Evolutionary conservation across 345 rosid genomes (phyloP).

Genomic region (Eucalyptus pumila): DNA sequence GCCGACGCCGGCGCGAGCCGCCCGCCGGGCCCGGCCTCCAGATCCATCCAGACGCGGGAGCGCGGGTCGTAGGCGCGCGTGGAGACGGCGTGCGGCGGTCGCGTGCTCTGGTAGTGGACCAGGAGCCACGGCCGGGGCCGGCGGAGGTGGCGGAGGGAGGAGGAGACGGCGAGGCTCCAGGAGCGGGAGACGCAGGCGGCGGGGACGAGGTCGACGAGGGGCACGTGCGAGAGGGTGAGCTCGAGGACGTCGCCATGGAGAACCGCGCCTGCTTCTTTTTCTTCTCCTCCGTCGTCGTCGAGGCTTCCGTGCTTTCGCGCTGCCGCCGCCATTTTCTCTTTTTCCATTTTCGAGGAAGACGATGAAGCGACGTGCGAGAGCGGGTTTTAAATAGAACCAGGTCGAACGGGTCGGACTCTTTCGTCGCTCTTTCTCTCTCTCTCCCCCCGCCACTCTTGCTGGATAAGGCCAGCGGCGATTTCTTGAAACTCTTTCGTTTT

Average conservation of each 20-base stretch:
- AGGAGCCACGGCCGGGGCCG: slow-evolving; percentile 58
- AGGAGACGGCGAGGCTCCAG: slow-evolving; percentile 56
- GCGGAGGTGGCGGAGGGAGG: slow-evolving; percentile 43
- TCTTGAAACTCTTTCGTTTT: neutral
- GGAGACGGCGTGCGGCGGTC: slow-evolving; percentile 11
- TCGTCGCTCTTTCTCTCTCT: neutral
- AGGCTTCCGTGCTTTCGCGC: neutral
- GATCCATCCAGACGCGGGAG: slow-evolving; percentile 39
- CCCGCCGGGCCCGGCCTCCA: neutral
- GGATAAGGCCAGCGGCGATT: neutral
- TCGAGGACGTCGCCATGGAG: slow-evolving; percentile 43
- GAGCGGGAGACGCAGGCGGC: slow-evolving; percentile 48
- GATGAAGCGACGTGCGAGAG: neutral
- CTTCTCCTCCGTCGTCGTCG: neutral
- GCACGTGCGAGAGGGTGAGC: slow-evolving; percentile 33
- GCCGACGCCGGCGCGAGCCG: neutral
- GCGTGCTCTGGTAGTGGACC: slow-evolving; percentile 26
- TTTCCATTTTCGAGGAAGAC: neutral
- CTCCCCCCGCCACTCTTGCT: neutral
- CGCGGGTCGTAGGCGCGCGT: slow-evolving; percentile 69
- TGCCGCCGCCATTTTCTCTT: neutral
- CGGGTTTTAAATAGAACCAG: neutral
- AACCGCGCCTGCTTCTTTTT: neutral
- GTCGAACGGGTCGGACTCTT: neutral
- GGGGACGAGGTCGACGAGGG: slow-evolving; percentile 52